A percentile compares a stretch with the other conserved stretches of the same genome.
Evolutionary conservation across 169 alveolate species (phyloP).

Genomic region (Eimeria nieschulzi): DNA sequence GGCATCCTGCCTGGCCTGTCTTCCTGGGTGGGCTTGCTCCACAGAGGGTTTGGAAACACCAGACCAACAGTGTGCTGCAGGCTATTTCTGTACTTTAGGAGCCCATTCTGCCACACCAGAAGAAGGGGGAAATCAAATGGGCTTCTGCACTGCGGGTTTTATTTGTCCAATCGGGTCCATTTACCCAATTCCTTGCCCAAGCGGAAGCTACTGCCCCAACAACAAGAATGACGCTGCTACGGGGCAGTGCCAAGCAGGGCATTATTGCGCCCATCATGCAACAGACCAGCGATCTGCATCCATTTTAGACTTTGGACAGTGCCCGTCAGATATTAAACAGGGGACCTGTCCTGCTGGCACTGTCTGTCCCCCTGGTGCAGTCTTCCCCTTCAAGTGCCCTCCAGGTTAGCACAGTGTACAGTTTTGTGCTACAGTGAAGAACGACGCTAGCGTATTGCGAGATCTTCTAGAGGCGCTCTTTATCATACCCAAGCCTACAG

Average conservation of each 20-base stretch:
- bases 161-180: slow-evolving; percentile 26
- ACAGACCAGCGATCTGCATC: slow-evolving; percentile 17
- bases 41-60: background rate
- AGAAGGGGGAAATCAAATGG: slow-evolving; percentile 24
- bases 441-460: background rate
- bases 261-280: slow-evolving; percentile 57
- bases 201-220: slow-evolving; percentile 47
- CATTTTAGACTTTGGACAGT: background rate
- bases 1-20: slow-evolving; percentile 63
- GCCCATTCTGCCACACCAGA: background rate
- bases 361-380: slow-evolving; percentile 47
- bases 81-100: slow-evolving; percentile 9
- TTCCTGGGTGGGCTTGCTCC: slow-evolving; percentile 58
- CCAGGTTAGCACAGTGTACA: background rate
- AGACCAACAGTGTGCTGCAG: background rate
- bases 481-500: too few relatives aligned
- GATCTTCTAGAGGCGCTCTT: background rate
- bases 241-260: slow-evolving; percentile 43
- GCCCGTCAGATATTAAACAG: slow-evolving; percentile 44
- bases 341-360: slow-evolving; percentile 47
- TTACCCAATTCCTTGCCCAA: slow-evolving; percentile 26
- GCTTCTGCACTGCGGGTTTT: slow-evolving; percentile 27
- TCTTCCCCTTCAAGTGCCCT: slow-evolving; percentile 59
- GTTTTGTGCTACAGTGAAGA: background rate
- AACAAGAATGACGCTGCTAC: background rate